Evolutionary conservation across 1,284 basidiomycete genomes (phyloP), one percentile per base, ranked within the genome.

Genomic region (Trichosporon coremiiforme): DNA sequence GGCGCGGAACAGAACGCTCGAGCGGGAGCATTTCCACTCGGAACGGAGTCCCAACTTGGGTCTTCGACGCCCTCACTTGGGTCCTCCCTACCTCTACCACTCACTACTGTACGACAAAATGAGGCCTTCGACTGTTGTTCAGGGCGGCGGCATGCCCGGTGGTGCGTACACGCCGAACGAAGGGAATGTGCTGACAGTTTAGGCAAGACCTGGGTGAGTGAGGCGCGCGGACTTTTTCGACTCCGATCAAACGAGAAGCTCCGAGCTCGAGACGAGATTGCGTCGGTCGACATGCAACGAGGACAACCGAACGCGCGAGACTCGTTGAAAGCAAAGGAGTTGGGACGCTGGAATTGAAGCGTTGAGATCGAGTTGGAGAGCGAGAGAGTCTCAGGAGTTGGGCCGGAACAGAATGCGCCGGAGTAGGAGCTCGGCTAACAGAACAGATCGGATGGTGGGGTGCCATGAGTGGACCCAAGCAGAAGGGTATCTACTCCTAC

Each of bases 391-490:
- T 9, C 25, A 55, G 35, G 60, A 29, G 41, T 29, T 25, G 17
- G 55, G 20, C 17, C 47, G 41, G 25, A 15, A n/a, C 35, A 35
- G 12, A 31, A 20, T 25, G 15, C 36, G 25, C 7, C 15, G 41
- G 38, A 60, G 10, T 53, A 15, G 17, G 29, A 38, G 25, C 63
- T 25, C 33, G 35, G 64, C 66, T 68, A 68, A 74, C 70, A 65
- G 2, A 25, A 38, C 72, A 95, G 93, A 91, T 88, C 84, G 86
- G 90, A 68, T 96, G 94, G 94, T 97, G 94, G 94, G 94, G 94
- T 85, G 90, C 91, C 84, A 88, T 89, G 80, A 85, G 86, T 66
- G 87, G 87, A 70, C 86, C 85, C 55, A 90, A 86, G 84, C 92
- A 94, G 82, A 93, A 88, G 85, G 93, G 94, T 71, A 87, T 96